Evolutionary conservation across 495 filamentous ascomycete species (phyloP).

Genomic region (Trichocladium antarcticum): DNA sequence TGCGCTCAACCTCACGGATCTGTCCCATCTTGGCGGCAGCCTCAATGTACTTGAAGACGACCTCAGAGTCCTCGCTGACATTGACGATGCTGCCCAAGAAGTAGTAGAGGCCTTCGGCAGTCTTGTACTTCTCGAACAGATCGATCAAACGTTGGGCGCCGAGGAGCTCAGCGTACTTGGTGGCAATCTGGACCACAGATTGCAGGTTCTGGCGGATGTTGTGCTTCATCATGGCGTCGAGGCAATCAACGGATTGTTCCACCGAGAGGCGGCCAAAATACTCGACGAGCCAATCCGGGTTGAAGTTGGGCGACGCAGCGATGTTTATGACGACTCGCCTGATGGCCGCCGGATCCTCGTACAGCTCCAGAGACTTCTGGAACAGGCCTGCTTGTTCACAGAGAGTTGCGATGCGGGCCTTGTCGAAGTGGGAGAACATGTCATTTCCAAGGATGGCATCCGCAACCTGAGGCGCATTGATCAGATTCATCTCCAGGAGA

Average conservation of each 20-base stretch:
- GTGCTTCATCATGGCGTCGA: constrained; percentile 88
- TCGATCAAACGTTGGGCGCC: constrained; percentile 81
- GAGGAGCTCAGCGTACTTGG: constrained; percentile 96
- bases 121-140: constrained; percentile 93
- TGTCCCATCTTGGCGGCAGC: constrained; percentile 87
- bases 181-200: constrained; percentile 85
- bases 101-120: constrained; percentile 92
- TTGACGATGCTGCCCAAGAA: constrained; percentile 98
- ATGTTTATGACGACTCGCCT: constrained; percentile 79
- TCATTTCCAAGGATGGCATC: constrained; percentile 96
- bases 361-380: constrained; percentile 87
- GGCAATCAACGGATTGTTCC: constrained; percentile 84
- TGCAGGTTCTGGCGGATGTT: constrained; percentile 97
- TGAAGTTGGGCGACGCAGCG: constrained; percentile 68
- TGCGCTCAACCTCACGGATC: constrained; percentile 88
- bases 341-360: constrained; percentile 77
- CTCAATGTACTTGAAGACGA: constrained; percentile 99
- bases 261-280: constrained; percentile 91
- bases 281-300: constrained; percentile 75
- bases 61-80: constrained; percentile 85
- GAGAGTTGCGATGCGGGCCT: constrained; percentile 68
- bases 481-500: constrained; percentile 92
- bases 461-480: constrained; percentile 92
- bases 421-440: constrained; percentile 95
- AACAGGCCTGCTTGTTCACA: constrained; percentile 84